Evolutionary conservation across 495 filamentous ascomycete genomes (phyloP).

Genomic region (Cudoniella acicularis): DNA sequence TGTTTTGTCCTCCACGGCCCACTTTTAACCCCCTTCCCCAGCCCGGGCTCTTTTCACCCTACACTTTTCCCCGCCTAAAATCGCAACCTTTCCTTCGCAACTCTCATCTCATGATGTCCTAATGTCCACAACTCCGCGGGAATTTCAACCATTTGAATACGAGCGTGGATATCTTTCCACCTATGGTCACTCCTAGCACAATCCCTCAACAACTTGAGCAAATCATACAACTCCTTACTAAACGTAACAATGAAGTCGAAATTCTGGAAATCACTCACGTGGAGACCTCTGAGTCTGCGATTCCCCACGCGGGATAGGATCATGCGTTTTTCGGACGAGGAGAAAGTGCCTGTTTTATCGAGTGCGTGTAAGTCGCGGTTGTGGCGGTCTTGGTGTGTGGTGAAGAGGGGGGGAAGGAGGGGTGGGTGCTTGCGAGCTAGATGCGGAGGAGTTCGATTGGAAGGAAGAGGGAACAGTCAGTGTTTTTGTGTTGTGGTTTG

Average conservation of each 20-base stretch:
- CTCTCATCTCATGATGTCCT: neutral
- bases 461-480: no score
- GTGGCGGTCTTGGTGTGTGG: neutral
- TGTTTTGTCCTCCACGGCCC: no score
- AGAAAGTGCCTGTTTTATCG: neutral
- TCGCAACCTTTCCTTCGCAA: neutral
- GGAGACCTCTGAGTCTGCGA: neutral
- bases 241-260: neutral
- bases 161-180: neutral
- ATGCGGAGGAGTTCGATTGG: neutral
- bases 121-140: neutral
- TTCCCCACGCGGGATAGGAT: neutral
- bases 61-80: neutral
- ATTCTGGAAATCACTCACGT: neutral
- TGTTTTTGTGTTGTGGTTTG: no score
- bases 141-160: neutral
- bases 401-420: neutral
- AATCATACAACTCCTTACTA: neutral
- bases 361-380: neutral
- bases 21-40: neutral
- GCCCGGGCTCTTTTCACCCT: neutral
- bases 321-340: neutral
- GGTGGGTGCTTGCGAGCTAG: neutral
- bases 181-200: neutral
- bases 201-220: neutral